Evolutionary conservation across 2,329 filamentous ascomycete species (phyloP), one percentile per base, ranked within the genome.

Genomic region (Penicillium sp.): DNA sequence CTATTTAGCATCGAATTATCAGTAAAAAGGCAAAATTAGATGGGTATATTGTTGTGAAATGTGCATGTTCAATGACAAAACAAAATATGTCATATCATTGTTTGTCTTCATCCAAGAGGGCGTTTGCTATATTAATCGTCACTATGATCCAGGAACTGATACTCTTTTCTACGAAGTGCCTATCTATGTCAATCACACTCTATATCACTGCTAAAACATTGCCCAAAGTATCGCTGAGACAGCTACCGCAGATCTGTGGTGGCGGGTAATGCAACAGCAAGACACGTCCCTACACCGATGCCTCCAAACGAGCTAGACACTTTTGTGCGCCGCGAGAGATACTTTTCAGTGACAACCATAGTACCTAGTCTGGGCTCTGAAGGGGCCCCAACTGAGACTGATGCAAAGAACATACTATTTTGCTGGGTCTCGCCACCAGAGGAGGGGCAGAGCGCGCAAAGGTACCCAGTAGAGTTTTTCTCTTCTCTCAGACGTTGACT

Each of bases 241-340:
- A n/a, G n/a, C n/a, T n/a, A n/a, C n/a, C n/a, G n/a, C n/a, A 21
- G 42, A 60, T 59, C 56, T 40, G 56, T 55, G 54, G 59, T 60
- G 61, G 59, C 57, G 55, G n/a, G 56, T 48, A 52, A 59, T 61
- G 59, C 60, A 61, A 56, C 47, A 59, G 59, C 60, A 61, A 56
- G 49, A 59, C 59, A 59, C 54, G 58, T 40, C 55, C 59, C 45
- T 42, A 11, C n/a, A n/a, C 39, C 39, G 8, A 26, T 6, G 39
- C 39, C 21, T 28, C 23, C 23, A 43, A n/a, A 11, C 21, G n/a
- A 29, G 11, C 13, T 11, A 26, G 23, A 11, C 23, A 28, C n/a
- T 28, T 43, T 23, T 28, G 23, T 26, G 16, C 39, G 16, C n/a
- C 14, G 39, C 1, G 14, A 44, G 37, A 44, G 31, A 37, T 19